Percentiles rank a stretch among this genome's conserved stretches.
Evolutionary conservation across 805 yeast species (phyloP).

Genomic region (Pichia exigua): DNA sequence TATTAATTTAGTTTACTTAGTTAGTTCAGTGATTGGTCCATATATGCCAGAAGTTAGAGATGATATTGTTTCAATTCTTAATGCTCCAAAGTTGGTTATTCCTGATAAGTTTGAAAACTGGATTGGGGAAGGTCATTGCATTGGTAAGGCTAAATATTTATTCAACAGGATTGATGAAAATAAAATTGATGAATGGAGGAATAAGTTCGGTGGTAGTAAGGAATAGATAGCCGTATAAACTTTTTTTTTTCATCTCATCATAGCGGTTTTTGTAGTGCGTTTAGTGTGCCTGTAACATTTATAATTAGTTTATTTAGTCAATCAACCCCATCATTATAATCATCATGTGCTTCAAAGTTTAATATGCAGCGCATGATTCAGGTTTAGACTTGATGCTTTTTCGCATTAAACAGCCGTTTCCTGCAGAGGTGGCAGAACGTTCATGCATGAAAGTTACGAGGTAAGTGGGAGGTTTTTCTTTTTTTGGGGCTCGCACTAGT

Average conservation of each 20-base stretch:
- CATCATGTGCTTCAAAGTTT: too few relatives aligned
- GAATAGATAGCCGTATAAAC: conserved; percentile 14
- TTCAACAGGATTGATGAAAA: conserved; percentile 88
- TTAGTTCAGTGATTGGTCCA: conserved; percentile 78
- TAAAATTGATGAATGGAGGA: conserved; percentile 81
- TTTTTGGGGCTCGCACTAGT: too few relatives aligned
- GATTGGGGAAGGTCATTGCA: conserved; percentile 73
- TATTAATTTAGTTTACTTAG: conserved; percentile 75
- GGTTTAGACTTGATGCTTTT: too few relatives aligned
- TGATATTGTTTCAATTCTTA: conserved; percentile 69
- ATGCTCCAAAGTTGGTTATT: conserved; percentile 72
- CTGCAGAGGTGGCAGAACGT: too few relatives aligned
- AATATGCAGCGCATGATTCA: too few relatives aligned
- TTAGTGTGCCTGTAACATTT: neutral
- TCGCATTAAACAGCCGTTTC: too few relatives aligned
- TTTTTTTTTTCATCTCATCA: neutral
- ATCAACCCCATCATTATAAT: too few relatives aligned
- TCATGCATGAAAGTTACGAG: too few relatives aligned
- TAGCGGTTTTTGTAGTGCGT: neutral
- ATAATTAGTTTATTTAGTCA: too few relatives aligned
- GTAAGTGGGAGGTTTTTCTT: too few relatives aligned
- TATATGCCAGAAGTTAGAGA: conserved; percentile 80
- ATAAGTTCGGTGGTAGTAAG: conserved; percentile 78
- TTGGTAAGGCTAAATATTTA: conserved; percentile 85
- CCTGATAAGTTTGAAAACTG: conserved; percentile 67